phyloP scores from a whole-genome alignment of 2,329 filamentous ascomycete species.

The Talaromyces rugulosus region DNA sequence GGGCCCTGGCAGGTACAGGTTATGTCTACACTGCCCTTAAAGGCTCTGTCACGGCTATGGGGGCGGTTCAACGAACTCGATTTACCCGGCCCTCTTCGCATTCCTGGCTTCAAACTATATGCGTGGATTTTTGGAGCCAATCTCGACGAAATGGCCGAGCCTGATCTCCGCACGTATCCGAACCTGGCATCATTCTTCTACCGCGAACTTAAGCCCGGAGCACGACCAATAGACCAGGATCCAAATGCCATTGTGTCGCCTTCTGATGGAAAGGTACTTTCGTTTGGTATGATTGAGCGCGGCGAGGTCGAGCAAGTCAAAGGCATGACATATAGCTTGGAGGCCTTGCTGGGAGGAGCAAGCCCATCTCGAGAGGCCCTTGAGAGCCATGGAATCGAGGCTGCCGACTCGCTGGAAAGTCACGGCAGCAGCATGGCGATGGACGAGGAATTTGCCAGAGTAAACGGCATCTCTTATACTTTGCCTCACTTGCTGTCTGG shows the following conservation, averaged over 20 bases:
- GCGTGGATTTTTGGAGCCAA: constrained; percentile 88
- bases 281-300: constrained; percentile 86
- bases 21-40: constrained; percentile 88
- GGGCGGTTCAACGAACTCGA: constrained; percentile 85
- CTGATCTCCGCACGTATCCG: constrained; percentile 82
- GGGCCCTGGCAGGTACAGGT: constrained; percentile 92
- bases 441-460: constrained; percentile 86
- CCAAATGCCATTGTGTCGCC: constrained; percentile 78
- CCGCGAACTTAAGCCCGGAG: constrained; percentile 83
- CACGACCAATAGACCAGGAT: constrained; percentile 77
- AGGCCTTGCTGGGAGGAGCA: constrained; percentile 74
- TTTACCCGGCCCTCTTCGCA: constrained; percentile 80
- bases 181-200: constrained; percentile 98
- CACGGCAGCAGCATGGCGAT: constrained; percentile 65
- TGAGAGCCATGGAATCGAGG: constrained; percentile 30
- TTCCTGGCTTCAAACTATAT: constrained; percentile 89
- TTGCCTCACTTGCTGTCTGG: constrained; percentile 84
- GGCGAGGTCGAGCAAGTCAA: constrained; percentile 98
- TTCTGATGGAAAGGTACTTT: constrained; percentile 83
- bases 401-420: constrained; percentile 24
- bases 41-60: constrained; percentile 85
- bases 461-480: constrained; percentile 95
- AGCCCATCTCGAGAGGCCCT: constrained; percentile 41
- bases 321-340: constrained; percentile 94
- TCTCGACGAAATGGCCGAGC: constrained; percentile 79